Percentiles rank a stretch among this genome's conserved stretches.
phyloP scores from a whole-genome alignment of 768 basidiomycete genomes.

The Panellus pusillus region DNA sequence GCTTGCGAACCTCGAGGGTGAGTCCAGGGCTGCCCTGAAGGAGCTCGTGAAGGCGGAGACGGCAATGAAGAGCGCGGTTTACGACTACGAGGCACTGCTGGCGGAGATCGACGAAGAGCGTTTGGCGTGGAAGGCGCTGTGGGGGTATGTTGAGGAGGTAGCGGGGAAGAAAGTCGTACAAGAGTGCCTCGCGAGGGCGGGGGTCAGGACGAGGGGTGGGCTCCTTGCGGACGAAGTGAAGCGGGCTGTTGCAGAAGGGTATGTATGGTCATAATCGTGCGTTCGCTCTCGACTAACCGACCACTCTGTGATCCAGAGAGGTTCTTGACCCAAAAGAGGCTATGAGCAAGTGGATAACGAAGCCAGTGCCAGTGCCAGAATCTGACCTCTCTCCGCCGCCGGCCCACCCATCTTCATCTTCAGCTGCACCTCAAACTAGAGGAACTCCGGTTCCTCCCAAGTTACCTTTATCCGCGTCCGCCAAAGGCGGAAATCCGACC shows the following conservation, averaged over 20 bases:
- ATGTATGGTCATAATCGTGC: not conserved
- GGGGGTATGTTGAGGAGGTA: not conserved
- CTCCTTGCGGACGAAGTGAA: conserved; percentile 3
- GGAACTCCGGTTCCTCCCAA: not conserved
- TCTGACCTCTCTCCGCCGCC: too few species aligned
- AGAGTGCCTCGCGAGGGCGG: not conserved
- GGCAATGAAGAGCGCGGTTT: conserved; percentile 3
- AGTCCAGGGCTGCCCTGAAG: not conserved
- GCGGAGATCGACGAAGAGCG: conserved; percentile 3
- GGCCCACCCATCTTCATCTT: too few species aligned
- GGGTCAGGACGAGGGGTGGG: not conserved
- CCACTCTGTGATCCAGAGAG: not conserved
- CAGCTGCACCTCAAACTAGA: too few species aligned
- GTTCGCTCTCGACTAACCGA: not conserved
- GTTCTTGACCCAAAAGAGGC: not conserved
- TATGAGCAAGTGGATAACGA: not conserved
- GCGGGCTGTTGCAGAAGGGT: not conserved
- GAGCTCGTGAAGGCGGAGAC: conserved; percentile 1
- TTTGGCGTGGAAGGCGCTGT: conserved; percentile 4
- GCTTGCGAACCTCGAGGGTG: conserved; percentile 1
- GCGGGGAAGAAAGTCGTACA: conserved; percentile 1
- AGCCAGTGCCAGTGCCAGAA: not conserved
- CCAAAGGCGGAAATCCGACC: not conserved
- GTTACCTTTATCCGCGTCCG: not conserved
- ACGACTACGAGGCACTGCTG: not conserved